A percentile compares a stretch with the other conserved stretches of the same genome.
Evolutionary conservation across 352 stramenopile genomes (phyloP).

Genomic region (Phytophthora fragariaefolia): DNA sequence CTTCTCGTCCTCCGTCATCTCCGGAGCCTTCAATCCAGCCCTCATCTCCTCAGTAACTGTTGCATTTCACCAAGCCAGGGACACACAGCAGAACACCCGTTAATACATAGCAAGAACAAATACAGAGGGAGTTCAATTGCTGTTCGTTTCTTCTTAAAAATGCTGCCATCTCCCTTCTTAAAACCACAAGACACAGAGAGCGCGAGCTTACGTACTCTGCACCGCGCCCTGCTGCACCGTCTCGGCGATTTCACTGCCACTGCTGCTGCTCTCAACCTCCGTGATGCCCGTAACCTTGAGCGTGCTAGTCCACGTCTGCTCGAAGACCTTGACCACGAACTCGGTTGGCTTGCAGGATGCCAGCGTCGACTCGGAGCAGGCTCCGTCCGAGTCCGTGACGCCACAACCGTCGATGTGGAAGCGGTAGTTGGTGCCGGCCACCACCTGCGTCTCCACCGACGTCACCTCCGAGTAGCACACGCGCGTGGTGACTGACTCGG

Average conservation of each 20-base stretch:
- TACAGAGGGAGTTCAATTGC: slow-evolving; percentile 17
- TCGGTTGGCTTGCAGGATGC: slow-evolving; percentile 33
- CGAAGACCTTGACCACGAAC: slow-evolving; percentile 63
- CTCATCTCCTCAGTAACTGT: slow-evolving; percentile 16
- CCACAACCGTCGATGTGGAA: slow-evolving; percentile 66
- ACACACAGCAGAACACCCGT: slow-evolving; percentile 16
- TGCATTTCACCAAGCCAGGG: slow-evolving; percentile 15
- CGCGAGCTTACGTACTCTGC: slow-evolving; percentile 36
- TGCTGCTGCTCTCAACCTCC: slow-evolving; percentile 7
- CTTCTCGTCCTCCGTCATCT: slow-evolving; percentile 59
- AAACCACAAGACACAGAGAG: slow-evolving; percentile 7
- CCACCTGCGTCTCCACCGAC: slow-evolving; percentile 64
- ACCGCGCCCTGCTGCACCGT: slow-evolving; percentile 5
- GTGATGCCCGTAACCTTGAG: slow-evolving; percentile 66
- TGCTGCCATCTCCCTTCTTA: slow-evolving; percentile 12
- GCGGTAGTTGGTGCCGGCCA: slow-evolving; percentile 80
- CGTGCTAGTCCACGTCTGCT: slow-evolving; percentile 67
- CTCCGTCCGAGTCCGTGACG: slow-evolving; percentile 45
- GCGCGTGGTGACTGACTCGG: slow-evolving; percentile 37
- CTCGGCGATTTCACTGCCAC: slow-evolving; percentile 2
- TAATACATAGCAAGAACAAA: slow-evolving; percentile 21
- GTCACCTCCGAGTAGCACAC: slow-evolving; percentile 52
- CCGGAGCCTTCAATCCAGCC: not conserved
- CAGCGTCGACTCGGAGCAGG: slow-evolving; percentile 39
- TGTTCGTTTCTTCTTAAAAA: slow-evolving; percentile 23